Base-by-base conservation (phyloP, 2,329 filamentous ascomycete species). In the Neoarthrinium moseri region DNA sequence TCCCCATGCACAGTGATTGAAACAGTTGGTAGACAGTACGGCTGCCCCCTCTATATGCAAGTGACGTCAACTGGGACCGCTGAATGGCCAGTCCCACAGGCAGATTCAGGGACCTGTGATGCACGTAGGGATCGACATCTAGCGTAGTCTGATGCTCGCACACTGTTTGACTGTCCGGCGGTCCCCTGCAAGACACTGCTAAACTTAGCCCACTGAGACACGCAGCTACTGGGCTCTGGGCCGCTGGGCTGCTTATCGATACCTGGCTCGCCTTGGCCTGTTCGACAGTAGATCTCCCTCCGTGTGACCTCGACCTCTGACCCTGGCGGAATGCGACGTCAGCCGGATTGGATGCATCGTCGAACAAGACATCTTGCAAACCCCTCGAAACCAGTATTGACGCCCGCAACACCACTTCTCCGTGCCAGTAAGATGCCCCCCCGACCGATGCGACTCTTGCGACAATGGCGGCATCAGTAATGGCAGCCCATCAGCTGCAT, bases 381-480 rank as follows among this genome's bases (percentile, higher is more conserved):
- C 26, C n/a, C 8, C 8, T 8, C n/a, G 8, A 7, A 7, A 29
- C 8, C n/a, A 29, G 26, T n/a, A 29, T 29, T 29, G 26, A 29
- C 8, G n/a, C 26, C 8, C 26, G 8, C n/a, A 29, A n/a, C 26
- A 29, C 8, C 26, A 29, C 26, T 8, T 29, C 26, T 23, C 6
- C 8, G 17, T 18, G 17, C 15, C 35, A 21, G 15, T 13, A 33
- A 30, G 20, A 32, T 32, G 29, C 27, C 3, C 22, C 20, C 11
- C 12, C 15, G 29, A 33, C 7, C 12, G 39, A 21, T n/a, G 26
- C 27, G 17, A 17, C 10, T n/a, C n/a, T 43, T 33, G 15, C 39
- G 39, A 43, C 27, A 20, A 43, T 43, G 39, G 18, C 39, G 27
- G 39, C 20, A 43, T 8, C n/a, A 30, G 29, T 43, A 13, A 30